Percentiles rank a stretch among this genome's conserved stretches.
phyloP scores from a whole-genome alignment of 805 yeast genomes.

The Saturnispora diversa region DNA sequence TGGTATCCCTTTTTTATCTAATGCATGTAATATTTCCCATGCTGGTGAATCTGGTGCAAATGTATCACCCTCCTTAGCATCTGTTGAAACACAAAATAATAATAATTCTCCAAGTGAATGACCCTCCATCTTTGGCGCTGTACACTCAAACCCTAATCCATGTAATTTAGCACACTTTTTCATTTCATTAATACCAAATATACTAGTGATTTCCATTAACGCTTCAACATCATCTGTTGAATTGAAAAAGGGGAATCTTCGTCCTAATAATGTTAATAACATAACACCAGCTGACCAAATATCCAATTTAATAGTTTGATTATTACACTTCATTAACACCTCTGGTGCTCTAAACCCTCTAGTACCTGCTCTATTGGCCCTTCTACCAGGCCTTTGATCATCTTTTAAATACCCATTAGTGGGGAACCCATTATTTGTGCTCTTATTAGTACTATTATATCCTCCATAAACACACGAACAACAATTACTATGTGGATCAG shows the following conservation, averaged over 20 bases:
- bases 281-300: conserved; percentile 93
- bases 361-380: conserved; percentile 97
- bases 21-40: conserved; percentile 48
- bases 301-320: conserved; percentile 76
- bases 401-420: conserved; percentile 72
- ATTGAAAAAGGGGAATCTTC: conserved; percentile 89
- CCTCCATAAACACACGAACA: conserved; percentile 54
- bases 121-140: conserved; percentile 41
- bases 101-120: conserved; percentile 36
- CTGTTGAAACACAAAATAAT: conserved; percentile 36
- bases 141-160: conserved; percentile 78
- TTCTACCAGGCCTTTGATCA: conserved; percentile 77
- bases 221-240: conserved; percentile 94
- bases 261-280: conserved; percentile 62
- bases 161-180: conserved; percentile 74
- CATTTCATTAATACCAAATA: conserved; percentile 71
- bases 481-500: conserved; percentile 26
- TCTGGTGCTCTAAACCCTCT: conserved; percentile 95
- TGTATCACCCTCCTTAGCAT: conserved; percentile 45
- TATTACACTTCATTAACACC: conserved; percentile 76
- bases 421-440: conserved; percentile 26
- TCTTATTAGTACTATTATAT: conserved; percentile 12
- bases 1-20: conserved; percentile 36
- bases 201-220: conserved; percentile 67
- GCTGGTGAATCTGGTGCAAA: conserved; percentile 68